Evolutionary conservation across 352 stramenopile species (phyloP), one percentile per base, ranked within the genome.

Genomic region (Phytophthora ramorum): DNA sequence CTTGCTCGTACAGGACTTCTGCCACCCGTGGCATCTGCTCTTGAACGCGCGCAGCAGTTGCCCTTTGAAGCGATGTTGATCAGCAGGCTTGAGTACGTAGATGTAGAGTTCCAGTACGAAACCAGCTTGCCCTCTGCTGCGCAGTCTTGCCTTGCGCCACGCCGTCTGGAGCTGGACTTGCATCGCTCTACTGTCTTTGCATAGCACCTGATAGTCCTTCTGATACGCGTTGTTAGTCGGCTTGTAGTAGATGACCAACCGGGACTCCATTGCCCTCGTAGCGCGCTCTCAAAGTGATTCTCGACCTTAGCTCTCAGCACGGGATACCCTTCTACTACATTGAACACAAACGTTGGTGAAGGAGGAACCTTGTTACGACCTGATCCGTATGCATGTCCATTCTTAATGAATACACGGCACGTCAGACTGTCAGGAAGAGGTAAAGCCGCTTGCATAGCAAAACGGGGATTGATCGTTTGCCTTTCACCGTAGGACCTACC

Each of bases 11-110:
- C 0, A 64, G 14, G 16, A 64, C 50, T 14, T 40, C 46, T 26
- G 47, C 62, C 0, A 70, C 54, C 1, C 54, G 20, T 0, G 54
- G 62, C 28, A 70, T 35, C 54, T 70, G 62, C 24, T 64, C 38
- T 19, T 58, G 20, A 16, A 65, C 56, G 10, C 53, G 45, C 0
- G 53, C 28, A 38, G 54, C 53, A 49, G 13, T 60, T 14, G 52
- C 35, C 9, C 58, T 38, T 12, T 51, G 20, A 7, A 56, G 22
- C 3, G 20, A 41, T 40, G 49, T 5, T 48, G 35, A 13, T 51
- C 54, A 1, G 2, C 24, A 28, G 54, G 53, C 62, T 60, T 60
- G 1, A 40, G 54, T 10, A 64, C 47, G 40, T 64, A 64, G 4
- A 64, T 45, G 17, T 59, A 63, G 3, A 63, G 16, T 37, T 54